Percentiles rank a stretch among this genome's conserved stretches.
Conservation (phyloP, 1,284 basidiomycete genomes). For the Cryptococcus maquisensis region DNA sequence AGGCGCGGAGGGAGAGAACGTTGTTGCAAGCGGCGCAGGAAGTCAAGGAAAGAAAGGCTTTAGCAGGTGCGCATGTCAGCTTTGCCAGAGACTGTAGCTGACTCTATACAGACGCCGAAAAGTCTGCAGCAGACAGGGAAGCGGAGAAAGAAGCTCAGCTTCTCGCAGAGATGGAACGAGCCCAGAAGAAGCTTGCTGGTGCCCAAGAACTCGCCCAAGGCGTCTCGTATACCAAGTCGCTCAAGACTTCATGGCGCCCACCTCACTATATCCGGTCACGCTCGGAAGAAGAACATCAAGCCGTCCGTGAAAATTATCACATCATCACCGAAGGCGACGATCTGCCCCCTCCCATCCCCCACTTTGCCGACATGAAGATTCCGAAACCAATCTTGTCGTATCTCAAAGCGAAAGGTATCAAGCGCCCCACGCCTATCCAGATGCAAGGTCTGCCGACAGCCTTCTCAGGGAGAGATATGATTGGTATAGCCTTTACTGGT, state of each 20-base stretch:
- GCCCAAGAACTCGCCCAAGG: constrained; percentile 91
- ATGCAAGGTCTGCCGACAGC: constrained; percentile 94
- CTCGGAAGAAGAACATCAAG: constrained; percentile 64
- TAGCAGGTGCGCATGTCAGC: constrained; percentile 61
- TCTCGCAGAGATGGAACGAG: constrained; percentile 82
- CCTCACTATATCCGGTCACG: constrained; percentile 76
- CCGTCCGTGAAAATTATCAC: constrained; percentile 81
- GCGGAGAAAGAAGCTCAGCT: constrained; percentile 88
- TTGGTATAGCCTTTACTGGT: constrained; percentile 93
- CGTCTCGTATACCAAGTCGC: constrained; percentile 79
- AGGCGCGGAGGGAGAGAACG: constrained; percentile 73
- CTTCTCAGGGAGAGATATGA: constrained; percentile 88
- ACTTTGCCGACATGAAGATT: constrained; percentile 97
- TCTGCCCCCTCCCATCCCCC: constrained; percentile 84
- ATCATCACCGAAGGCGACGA: constrained; percentile 88
- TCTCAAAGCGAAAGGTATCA: constrained; percentile 79
- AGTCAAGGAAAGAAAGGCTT: constrained; percentile 73
- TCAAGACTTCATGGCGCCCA: constrained; percentile 85
- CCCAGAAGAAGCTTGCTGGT: constrained; percentile 78
- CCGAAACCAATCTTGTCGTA: constrained; percentile 77
- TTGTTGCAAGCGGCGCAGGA: constrained; percentile 87
- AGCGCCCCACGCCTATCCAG: constrained; percentile 89
- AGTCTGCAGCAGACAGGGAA: constrained; percentile 74
- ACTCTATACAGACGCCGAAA: constrained; percentile 64
- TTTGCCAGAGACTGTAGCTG: background rate